phyloP scores from a whole-genome alignment of 2,329 filamentous ascomycete genomes.

The Leptographium procerum region DNA sequence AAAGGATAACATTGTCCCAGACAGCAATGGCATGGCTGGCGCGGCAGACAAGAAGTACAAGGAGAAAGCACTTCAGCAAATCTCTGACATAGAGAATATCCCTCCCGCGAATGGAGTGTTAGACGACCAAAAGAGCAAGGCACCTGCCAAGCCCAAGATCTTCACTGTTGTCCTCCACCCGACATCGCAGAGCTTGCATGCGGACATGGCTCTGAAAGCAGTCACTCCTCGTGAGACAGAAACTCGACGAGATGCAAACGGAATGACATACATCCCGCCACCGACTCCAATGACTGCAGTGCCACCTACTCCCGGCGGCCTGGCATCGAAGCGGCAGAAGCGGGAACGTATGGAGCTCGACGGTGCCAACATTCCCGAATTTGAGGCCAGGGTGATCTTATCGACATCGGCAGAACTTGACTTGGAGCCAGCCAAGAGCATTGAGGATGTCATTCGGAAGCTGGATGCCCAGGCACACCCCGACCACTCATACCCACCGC shows the following conservation, averaged over 20 bases:
- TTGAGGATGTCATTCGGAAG: conserved; percentile 58
- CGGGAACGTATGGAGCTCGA: conserved; percentile 66
- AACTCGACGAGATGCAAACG: conserved; percentile 6
- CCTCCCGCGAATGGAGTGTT: conserved; percentile 36
- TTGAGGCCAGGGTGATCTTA: conserved; percentile 65
- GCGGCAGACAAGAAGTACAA: conserved; percentile 25
- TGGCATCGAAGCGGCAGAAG: conserved; percentile 57
- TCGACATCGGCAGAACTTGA: conserved; percentile 64
- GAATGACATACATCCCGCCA: conserved; percentile 37
- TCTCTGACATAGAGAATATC: conserved; percentile 42
- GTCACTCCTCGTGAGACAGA: conserved; percentile 47
- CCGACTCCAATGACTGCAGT: conserved; percentile 53
- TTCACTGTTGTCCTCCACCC: conserved; percentile 77
- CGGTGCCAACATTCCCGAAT: conserved; percentile 57
- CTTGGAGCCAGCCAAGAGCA: conserved; percentile 61
- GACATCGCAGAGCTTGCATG: conserved; percentile 62
- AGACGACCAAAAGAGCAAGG: conserved; percentile 33
- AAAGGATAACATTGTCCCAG: conserved; percentile 29
- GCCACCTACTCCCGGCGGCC: conserved; percentile 46
- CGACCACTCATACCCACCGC: conserved; percentile 63
- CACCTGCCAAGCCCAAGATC: conserved; percentile 48
- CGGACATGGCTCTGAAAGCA: conserved; percentile 64
- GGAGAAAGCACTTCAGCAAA: not conserved
- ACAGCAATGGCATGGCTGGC: conserved; percentile 5
- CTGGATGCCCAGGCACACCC: conserved; percentile 65